Percentiles rank a stretch among this genome's conserved stretches.
Conservation (phyloP, 495 filamentous ascomycete species). For the Xylaria acuta region DNA sequence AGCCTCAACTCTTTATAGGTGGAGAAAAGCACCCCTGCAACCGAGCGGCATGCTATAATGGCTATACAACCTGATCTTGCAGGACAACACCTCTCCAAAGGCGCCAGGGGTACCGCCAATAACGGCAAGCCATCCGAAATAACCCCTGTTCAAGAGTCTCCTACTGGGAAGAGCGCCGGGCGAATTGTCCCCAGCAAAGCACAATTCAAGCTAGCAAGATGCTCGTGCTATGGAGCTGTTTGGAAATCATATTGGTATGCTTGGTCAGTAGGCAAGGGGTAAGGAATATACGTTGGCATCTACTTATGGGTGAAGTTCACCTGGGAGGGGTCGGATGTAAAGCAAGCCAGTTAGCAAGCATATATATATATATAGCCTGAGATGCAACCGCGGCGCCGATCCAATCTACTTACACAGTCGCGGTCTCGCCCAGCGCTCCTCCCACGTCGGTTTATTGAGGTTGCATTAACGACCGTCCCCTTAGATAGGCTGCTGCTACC, state of each 20-base stretch:
- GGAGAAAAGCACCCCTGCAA: slow-evolving; percentile 20
- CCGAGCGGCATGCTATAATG: background rate
- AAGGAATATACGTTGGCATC: too few species aligned
- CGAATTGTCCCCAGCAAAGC: too few species aligned
- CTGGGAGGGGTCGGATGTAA: background rate
- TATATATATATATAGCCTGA: slow-evolving; percentile 20
- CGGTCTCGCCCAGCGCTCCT: background rate
- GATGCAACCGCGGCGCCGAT: slow-evolving; percentile 7
- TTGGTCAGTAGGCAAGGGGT: background rate
- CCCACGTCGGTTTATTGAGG: slow-evolving; percentile 6
- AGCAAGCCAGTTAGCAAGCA: background rate
- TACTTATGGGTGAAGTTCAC: background rate
- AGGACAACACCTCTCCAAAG: background rate
- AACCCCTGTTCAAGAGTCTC: background rate
- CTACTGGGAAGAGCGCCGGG: background rate
- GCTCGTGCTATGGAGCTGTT: background rate
- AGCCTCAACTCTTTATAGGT: slow-evolving; percentile 21
- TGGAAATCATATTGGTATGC: background rate
- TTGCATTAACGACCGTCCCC: background rate
- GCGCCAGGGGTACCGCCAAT: slow-evolving; percentile 1
- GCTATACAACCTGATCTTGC: background rate
- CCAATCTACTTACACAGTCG: background rate
- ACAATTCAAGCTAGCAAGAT: slow-evolving; percentile 6
- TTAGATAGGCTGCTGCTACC: background rate
- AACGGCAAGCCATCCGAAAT: slow-evolving; percentile 9